A percentile compares a stretch with the other conserved stretches of the same genome.
Evolutionary conservation across 495 filamentous ascomycete species (phyloP).

Genomic region (Penicillium ochrochloron): DNA sequence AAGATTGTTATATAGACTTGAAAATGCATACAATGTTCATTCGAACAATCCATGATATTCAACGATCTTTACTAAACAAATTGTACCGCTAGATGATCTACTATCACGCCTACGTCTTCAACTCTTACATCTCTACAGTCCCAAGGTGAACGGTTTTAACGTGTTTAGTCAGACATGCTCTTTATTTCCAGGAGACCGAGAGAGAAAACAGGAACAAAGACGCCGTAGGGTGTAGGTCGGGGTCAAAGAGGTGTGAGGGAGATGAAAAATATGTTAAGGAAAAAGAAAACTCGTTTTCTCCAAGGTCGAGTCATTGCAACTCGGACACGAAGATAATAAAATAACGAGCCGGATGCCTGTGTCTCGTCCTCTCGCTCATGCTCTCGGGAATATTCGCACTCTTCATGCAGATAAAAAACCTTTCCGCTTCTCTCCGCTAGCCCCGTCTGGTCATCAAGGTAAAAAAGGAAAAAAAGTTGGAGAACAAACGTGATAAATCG

Average conservation of each 20-base stretch:
- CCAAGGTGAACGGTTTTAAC: conserved; percentile 30
- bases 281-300: conserved; percentile 26
- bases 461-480: conserved; percentile 28
- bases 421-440: conserved; percentile 34
- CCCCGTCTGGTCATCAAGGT: conserved; percentile 38
- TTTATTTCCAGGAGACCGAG: conserved; percentile 45
- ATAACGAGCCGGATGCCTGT: conserved; percentile 22
- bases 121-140: conserved; percentile 9
- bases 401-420: conserved; percentile 35
- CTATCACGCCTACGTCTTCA: neutral
- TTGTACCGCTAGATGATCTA: neutral
- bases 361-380: conserved; percentile 37
- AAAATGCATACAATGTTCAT: neutral
- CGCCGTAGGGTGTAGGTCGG: conserved; percentile 33
- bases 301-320: conserved; percentile 13
- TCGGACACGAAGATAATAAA: conserved; percentile 8
- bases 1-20: neutral
- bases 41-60: neutral
- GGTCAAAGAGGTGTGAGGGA: conserved; percentile 38
- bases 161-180: conserved; percentile 42
- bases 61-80: neutral
- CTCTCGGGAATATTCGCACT: conserved; percentile 31
- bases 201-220: conserved; percentile 42
- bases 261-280: conserved; percentile 32
- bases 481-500: conserved; percentile 36